phyloP scores from a whole-genome alignment of 805 yeast species.

The Monosporozyma aerobia region DNA sequence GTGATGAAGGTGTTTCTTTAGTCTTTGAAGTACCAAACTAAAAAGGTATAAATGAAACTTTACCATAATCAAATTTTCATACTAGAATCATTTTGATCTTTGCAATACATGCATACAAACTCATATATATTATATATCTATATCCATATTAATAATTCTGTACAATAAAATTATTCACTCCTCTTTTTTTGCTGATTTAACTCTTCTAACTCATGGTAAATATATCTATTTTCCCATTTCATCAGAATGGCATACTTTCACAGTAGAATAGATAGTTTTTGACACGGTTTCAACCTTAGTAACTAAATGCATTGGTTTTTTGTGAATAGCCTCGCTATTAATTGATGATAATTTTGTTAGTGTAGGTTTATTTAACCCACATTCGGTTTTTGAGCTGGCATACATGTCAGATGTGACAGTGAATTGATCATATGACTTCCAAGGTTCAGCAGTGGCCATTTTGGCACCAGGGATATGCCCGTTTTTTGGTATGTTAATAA shows the following conservation, averaged over 20 bases:
- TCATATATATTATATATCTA: neutral
- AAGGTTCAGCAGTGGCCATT: slow-evolving; percentile 31
- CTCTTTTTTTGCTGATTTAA: neutral
- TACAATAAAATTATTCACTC: neutral
- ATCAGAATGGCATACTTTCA: neutral
- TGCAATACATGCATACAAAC: neutral
- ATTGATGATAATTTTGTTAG: neutral
- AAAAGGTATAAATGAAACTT: neutral
- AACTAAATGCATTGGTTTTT: neutral
- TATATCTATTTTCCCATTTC: neutral
- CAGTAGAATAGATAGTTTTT: neutral
- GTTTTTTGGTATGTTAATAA: slow-evolving; percentile 36
- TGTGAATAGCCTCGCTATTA: neutral
- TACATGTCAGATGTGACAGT: slow-evolving; percentile 8
- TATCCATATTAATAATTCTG: neutral
- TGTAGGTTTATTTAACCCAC: neutral
- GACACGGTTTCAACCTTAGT: neutral
- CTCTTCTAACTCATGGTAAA: neutral
- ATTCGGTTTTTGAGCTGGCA: neutral
- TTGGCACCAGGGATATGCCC: slow-evolving; percentile 43
- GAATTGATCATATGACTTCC: slow-evolving; percentile 15
- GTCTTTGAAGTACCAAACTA: slow-evolving; percentile 42
- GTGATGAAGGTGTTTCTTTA: slow-evolving; percentile 91
- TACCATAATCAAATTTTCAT: neutral
- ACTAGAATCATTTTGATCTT: neutral